Base-by-base conservation (phyloP, 345 rosid genomes). In the Jatropha curcas region DNA sequence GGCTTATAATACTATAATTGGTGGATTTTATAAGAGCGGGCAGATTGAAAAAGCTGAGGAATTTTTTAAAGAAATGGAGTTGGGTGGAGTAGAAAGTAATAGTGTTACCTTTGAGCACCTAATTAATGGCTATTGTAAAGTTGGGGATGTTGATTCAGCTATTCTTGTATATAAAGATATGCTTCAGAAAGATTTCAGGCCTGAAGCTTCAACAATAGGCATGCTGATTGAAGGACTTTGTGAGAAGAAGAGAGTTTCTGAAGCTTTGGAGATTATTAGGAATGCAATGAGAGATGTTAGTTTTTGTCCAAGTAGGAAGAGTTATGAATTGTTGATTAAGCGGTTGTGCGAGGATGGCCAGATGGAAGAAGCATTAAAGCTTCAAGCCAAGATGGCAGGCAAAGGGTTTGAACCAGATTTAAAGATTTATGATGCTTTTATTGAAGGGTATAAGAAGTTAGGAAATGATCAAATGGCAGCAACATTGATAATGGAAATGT, bases 311-410 rank as follows among this genome's bases (percentile, higher is more conserved):
- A 88, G 84, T 16, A n/a, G 81, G 77, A 83, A 78, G 67, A 84
- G 89, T 68, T 92, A 87, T n/a, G 87, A 79, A 81, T 75, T 84
- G 19, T 61, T 90, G 82, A 79, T 89, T 24, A 86, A 76, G 67
- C 87, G 85, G 64, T 82, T 92, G 60, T 90, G 97, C 25, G 77
- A 75, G 68, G 87, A 84, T 61, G 85, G 88, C 72, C 83, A 75
- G 72, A 80, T 89, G 88, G 91, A 88, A 22, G 94, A 88, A 80
- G 96, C 94, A 0, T 77, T 89, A 79, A 90, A 68, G 72, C 80
- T 90, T 79, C 97, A 94, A 67, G 93, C 94, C 20, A 88, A 88
- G 82, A 94, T 92, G 98, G 89, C 87, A 37, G 97, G 90, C 31
- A 85, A 81, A 84, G 97, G 98, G 25, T 88, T 84, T 77, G 83